Conservation (phyloP, 495 filamentous ascomycete species). For the Talaromyces wortmannii region DNA sequence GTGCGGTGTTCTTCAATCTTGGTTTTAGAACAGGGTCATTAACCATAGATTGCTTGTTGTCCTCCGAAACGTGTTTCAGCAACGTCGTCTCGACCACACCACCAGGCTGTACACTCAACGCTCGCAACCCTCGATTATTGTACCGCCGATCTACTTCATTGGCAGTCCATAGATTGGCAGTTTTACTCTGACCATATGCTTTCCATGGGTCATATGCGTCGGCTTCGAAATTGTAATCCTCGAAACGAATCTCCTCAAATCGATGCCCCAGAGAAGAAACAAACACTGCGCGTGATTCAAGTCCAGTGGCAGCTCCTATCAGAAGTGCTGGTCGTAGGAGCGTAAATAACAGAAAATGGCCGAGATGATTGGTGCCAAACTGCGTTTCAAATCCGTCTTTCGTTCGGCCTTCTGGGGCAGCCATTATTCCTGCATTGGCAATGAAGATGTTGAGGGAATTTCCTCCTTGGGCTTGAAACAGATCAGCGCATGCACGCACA, state of each 20-base stretch:
- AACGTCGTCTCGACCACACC: slow-evolving; percentile 18
- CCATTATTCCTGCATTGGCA: slow-evolving; percentile 27
- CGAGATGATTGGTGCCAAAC: slow-evolving; percentile 44
- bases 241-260: slow-evolving; percentile 10
- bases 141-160: slow-evolving; percentile 36
- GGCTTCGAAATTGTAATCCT: slow-evolving; percentile 25
- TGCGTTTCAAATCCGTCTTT: slow-evolving; percentile 40
- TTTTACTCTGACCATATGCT: slow-evolving; percentile 31
- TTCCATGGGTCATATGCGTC: slow-evolving; percentile 27
- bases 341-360: slow-evolving; percentile 48
- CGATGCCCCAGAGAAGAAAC: slow-evolving; percentile 35
- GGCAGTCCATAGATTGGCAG: slow-evolving; percentile 33
- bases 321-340: slow-evolving; percentile 37
- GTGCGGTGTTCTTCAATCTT: slow-evolving; percentile 21
- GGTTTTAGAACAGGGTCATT: slow-evolving; percentile 10
- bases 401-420: slow-evolving; percentile 24
- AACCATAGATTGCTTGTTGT: slow-evolving; percentile 7
- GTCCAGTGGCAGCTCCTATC: slow-evolving; percentile 22
- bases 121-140: slow-evolving; percentile 26
- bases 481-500: slow-evolving; percentile 33
- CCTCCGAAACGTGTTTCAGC: slow-evolving; percentile 11
- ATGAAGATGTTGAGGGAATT: slow-evolving; percentile 25
- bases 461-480: slow-evolving; percentile 22
- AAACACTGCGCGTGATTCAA: slow-evolving; percentile 34
- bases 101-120: slow-evolving; percentile 31